Percentiles rank a stretch among this genome's conserved stretches.
Evolutionary conservation across 208 protist species (phyloP).

Genomic region (Herpetomonas tarakana): DNA sequence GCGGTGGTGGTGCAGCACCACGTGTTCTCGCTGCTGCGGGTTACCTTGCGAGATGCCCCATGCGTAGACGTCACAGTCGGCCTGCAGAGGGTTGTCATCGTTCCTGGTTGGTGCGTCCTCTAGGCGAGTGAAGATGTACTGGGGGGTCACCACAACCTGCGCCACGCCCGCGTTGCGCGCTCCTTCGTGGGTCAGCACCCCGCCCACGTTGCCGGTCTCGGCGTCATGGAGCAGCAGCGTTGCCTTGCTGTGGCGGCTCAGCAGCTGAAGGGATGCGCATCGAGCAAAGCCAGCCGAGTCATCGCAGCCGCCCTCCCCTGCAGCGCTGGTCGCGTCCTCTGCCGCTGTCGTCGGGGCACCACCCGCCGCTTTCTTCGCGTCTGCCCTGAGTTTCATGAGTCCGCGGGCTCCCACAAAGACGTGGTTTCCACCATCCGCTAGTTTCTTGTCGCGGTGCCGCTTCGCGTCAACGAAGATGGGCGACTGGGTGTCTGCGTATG

Average conservation of each 20-base stretch:
- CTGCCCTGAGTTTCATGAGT: too few relatives aligned
- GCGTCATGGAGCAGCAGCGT: not conserved
- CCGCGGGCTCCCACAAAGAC: too few relatives aligned
- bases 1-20: constrained; percentile 56
- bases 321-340: too few relatives aligned
- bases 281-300: constrained; percentile 14
- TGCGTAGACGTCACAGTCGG: constrained; percentile 59
- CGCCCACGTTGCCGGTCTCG: not conserved
- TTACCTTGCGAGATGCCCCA: constrained; percentile 52
- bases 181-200: constrained; percentile 16
- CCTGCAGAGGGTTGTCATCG: constrained; percentile 23
- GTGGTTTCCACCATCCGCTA: too few relatives aligned
- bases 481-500: constrained; percentile 2
- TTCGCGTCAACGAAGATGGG: too few relatives aligned
- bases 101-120: constrained; percentile 31
- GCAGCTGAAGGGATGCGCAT: constrained; percentile 24
- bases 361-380: too few relatives aligned
- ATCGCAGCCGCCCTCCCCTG: not conserved
- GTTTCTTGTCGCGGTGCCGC: too few relatives aligned
- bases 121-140: constrained; percentile 55
- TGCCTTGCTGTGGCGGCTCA: not conserved
- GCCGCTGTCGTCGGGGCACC: too few relatives aligned
- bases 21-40: too few relatives aligned
- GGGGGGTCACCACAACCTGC: constrained; percentile 42
- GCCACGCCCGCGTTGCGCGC: constrained; percentile 38